Conservation (phyloP, 2,329 filamentous ascomycete genomes). For the Aspergillus ochraceoroseus region DNA sequence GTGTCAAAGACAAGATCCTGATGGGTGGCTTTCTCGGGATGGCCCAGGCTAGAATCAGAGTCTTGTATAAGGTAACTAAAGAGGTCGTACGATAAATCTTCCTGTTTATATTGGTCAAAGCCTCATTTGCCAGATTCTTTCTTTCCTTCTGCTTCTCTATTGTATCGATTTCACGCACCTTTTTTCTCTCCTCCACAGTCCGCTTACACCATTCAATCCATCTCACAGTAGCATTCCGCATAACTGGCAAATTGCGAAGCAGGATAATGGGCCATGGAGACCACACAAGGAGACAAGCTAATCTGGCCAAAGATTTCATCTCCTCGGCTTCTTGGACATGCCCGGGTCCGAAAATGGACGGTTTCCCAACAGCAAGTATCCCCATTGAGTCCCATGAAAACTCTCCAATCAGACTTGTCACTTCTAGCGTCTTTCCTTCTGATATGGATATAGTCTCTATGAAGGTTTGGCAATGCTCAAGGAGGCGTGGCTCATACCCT, state of each 20-base stretch:
- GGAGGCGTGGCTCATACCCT: conserved; percentile 9
- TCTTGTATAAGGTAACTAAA: conserved; percentile 14
- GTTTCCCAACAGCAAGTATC: conserved; percentile 10
- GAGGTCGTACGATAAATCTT: conserved; percentile 4
- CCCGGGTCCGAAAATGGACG: conserved; percentile 10
- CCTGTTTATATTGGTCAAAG: conserved; percentile 1
- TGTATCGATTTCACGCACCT: background rate
- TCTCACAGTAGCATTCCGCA: background rate
- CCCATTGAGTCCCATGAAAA: conserved; percentile 14
- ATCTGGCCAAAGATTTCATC: background rate
- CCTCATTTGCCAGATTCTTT: too few relatives aligned
- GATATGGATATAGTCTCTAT: background rate
- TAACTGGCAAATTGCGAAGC: conserved; percentile 1
- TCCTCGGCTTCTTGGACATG: background rate
- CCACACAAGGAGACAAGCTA: background rate
- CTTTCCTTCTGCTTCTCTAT: background rate
- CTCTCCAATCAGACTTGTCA: conserved; percentile 1
- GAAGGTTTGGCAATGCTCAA: conserved; percentile 11
- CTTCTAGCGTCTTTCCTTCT: conserved; percentile 3
- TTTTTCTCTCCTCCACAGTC: conserved; percentile 7
- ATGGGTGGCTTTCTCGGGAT: background rate
- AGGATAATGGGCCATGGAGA: conserved; percentile 10
- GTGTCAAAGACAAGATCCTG: conserved; percentile 10
- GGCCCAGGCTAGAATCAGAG: background rate
- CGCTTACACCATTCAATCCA: conserved; percentile 10